Conservation (phyloP, 2,329 filamentous ascomycete genomes). For the Xylaria sp. region DNA sequence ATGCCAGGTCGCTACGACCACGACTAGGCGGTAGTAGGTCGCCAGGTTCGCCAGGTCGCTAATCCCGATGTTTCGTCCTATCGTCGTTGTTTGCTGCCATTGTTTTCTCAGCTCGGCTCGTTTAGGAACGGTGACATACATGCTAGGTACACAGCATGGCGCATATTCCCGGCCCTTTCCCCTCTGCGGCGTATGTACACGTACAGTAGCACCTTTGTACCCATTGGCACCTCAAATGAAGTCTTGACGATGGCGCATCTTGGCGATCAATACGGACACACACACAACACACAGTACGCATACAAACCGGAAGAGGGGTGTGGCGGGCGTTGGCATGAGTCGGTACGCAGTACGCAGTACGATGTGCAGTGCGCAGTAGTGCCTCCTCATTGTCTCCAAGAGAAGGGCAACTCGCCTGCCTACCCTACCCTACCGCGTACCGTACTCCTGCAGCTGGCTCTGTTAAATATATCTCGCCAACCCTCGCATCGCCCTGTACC, state of each 20-base stretch:
- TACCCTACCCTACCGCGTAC: not conserved
- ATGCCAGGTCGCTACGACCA: not conserved
- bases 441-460: not conserved
- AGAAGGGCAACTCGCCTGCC: constrained; percentile 18
- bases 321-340: constrained; percentile 13
- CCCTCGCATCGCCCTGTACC: constrained; percentile 19
- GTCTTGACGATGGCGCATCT: constrained; percentile 23
- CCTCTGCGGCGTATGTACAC: not conserved
- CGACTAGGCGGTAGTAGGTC: no score
- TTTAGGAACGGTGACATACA: constrained; percentile 22
- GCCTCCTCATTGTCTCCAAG: constrained; percentile 18
- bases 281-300: constrained; percentile 19
- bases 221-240: constrained; percentile 18
- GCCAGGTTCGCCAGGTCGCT: not conserved
- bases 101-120: constrained; percentile 14
- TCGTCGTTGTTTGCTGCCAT: constrained; percentile 16
- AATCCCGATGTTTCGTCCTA: constrained; percentile 11
- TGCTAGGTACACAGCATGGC: not conserved
- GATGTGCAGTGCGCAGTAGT: not conserved
- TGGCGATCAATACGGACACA: constrained; percentile 28
- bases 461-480: constrained; percentile 26
- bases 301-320: constrained; percentile 19
- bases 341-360: no score
- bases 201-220: constrained; percentile 6
- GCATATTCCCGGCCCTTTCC: constrained; percentile 28